phyloP scores from a whole-genome alignment of 2,329 filamentous ascomycete genomes.

The Colletotrichum shisoi region DNA sequence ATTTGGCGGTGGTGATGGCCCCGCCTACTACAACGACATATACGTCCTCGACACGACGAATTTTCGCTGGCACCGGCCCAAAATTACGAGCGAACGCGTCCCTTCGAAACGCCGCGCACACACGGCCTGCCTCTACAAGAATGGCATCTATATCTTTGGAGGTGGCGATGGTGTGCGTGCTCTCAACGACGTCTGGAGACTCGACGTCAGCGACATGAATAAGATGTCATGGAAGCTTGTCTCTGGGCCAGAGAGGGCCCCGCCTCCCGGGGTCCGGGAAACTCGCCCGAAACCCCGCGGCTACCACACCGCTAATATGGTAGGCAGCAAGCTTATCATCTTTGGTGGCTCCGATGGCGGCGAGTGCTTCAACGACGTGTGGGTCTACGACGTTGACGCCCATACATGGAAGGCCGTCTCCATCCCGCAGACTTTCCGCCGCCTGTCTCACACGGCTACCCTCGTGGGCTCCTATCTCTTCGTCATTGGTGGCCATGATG shows the following conservation, averaged over 20 bases:
- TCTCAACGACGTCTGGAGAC: slow-evolving; percentile 75
- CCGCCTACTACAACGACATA: slow-evolving; percentile 75
- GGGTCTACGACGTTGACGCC: slow-evolving; percentile 74
- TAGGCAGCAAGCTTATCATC: slow-evolving; percentile 75
- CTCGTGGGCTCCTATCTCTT: slow-evolving; percentile 75
- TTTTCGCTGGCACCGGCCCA: slow-evolving; percentile 71
- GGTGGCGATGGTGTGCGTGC: slow-evolving; percentile 75
- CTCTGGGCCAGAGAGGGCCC: slow-evolving; percentile 55
- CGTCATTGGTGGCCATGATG: slow-evolving; percentile 74
- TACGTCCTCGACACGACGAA: slow-evolving; percentile 76
- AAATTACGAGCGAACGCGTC: slow-evolving; percentile 64
- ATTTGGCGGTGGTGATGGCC: slow-evolving; percentile 74
- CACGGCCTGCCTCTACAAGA: slow-evolving; percentile 75
- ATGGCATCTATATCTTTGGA: slow-evolving; percentile 75
- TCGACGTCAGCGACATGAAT: slow-evolving; percentile 70
- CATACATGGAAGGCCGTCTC: slow-evolving; percentile 66
- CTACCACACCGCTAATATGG: slow-evolving; percentile 78
- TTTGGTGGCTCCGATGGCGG: slow-evolving; percentile 74
- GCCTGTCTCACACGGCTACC: slow-evolving; percentile 73
- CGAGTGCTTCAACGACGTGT: slow-evolving; percentile 76
- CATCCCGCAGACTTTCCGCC: slow-evolving; percentile 68
- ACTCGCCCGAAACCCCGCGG: slow-evolving; percentile 68
- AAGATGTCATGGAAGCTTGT: slow-evolving; percentile 75
- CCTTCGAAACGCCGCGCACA: slow-evolving; percentile 72
- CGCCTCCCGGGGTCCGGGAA: slow-evolving; percentile 45